phyloP scores from a whole-genome alignment of 2,329 filamentous ascomycete species.

The Claviceps sp. region DNA sequence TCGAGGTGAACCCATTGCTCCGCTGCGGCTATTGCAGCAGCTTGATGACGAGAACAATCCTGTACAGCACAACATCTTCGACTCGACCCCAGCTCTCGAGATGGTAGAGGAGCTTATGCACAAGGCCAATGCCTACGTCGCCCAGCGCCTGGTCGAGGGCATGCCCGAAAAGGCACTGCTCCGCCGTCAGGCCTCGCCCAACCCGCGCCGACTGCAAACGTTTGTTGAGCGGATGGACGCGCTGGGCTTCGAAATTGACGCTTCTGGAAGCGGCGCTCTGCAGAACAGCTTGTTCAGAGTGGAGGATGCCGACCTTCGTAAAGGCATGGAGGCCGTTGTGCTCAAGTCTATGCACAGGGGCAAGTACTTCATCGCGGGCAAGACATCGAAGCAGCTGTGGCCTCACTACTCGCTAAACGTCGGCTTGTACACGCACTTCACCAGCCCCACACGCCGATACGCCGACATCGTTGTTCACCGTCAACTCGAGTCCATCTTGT shows the following conservation, averaged over 20 bases:
- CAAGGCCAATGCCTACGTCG: constrained; percentile 83
- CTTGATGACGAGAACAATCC: constrained; percentile 97
- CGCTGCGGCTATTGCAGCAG: constrained; percentile 81
- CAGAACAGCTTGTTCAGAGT: constrained; percentile 95
- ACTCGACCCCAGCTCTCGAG: constrained; percentile 78
- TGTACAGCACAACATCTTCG: constrained; percentile 91
- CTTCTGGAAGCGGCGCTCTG: constrained; percentile 74
- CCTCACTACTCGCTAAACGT: constrained; percentile 88
- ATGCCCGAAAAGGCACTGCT: constrained; percentile 88
- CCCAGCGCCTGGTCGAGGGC: constrained; percentile 64
- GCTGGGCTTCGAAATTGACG: constrained; percentile 81
- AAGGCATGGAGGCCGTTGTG: constrained; percentile 94
- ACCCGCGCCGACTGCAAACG: constrained; percentile 74
- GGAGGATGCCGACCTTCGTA: constrained; percentile 75
- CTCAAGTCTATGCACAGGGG: constrained; percentile 93
- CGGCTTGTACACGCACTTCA: constrained; percentile 94
- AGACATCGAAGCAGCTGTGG: constrained; percentile 62
- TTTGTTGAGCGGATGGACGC: constrained; percentile 89
- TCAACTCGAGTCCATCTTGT: constrained; percentile 78
- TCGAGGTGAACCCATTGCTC: constrained; percentile 64
- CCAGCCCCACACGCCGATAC: constrained; percentile 86
- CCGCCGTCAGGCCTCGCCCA: constrained; percentile 74
- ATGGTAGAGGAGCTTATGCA: constrained; percentile 90
- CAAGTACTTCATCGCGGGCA: constrained; percentile 84
- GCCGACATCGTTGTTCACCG: constrained; percentile 92